Base-by-base conservation (phyloP, 2,329 filamentous ascomycete species). In the Penicillium aurantiogriseum region DNA sequence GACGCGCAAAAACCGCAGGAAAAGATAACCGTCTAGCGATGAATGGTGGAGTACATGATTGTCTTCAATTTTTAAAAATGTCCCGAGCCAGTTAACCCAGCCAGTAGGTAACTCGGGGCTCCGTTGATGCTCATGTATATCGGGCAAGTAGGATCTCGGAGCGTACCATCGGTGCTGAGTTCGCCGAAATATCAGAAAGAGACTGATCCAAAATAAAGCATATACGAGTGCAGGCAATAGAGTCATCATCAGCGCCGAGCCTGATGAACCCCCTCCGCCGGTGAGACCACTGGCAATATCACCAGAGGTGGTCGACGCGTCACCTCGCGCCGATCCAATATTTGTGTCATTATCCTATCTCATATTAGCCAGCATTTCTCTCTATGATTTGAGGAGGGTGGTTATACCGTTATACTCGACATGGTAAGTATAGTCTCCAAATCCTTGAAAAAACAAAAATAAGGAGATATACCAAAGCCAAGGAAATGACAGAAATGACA, bases 21-120 rank as follows among this genome's bases (percentile, higher is more conserved):
- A 96, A 44, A 97, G 87, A 75, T 92, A 97, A 25, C 90, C 90
- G 72, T 97, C 93, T 51, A 97, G 84, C 1, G 92, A 95, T 64
- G 92, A 90, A 77, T 95, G 90, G 67, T 94, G 90, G 8, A 97
- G 85, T n/a, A 92, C 85, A 70, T 90, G 89, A 23, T 86, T 85
- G 72, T 97, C 92, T 6, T 83, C 79, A 10, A 86, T 79, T 43
- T 77, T 76, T 52, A 79, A 75, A 66, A 85, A 83, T 0, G 80
- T 69, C 3, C 76, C 64, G 51, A 85, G 77, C 83, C 83, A 86
- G 62, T 81, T 81, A 48, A 85, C 70, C 57, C 82, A 73, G 42
- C 81, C 79, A 1, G 69, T 69, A 2, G 76, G 76, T 9, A 79
- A 63, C 33, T 79, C 72, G 21, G 82, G 82, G 47, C 76, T 82